Base-by-base conservation (phyloP, 2,329 filamentous ascomycete species). In the Botrytis sinoallii region DNA sequence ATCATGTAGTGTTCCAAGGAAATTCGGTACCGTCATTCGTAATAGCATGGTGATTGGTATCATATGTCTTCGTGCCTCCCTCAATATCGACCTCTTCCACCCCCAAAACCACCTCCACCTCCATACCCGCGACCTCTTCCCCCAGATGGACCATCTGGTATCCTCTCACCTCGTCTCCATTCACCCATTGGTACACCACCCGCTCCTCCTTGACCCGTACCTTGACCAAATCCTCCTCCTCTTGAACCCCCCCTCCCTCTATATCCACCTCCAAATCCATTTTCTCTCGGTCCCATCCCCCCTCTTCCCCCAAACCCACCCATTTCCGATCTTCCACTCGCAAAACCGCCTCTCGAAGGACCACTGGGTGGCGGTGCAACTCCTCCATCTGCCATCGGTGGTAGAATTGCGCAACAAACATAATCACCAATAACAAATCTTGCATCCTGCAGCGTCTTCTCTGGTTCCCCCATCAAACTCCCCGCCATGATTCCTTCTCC, bases 371-470 rank as follows among this genome's bases (percentile, higher is more conserved):
- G 84, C 16, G 92, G 89, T 61, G 91, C 90, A 57, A 97, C 90
- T 46, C 88, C 88, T 0, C 94, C 94, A 81, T 95, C 92, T 46
- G 88, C 84, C 40, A 92, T 84, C 0, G 93, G 93, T 60, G 93
- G 91, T 73, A 95, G 85, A 74, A 97, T 90, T 8, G 93, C 93
- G 81, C 93, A 95, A 74, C 92, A 91, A 59, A 98, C 87, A 80
- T 92, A 97, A 82, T 98, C 95, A 0, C 95, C 95, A 75, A 96
- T 92, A 18, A 97, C 92, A 79, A 97, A 97, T 35, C 91, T 88
- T 48, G 89, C 90, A 71, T 97, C 93, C 55, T 86, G 86, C 46
- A 98, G 83, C 14, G 93, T 95, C 84, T 92, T 95, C 42, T 90
- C 86, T 18, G 89, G 87, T 42, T 93, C 90, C 9, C 88, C 88